Evolutionary conservation across 495 filamentous ascomycete species (phyloP), one percentile per base, ranked within the genome.

Genomic region (Alectoria sarmentosa): DNA sequence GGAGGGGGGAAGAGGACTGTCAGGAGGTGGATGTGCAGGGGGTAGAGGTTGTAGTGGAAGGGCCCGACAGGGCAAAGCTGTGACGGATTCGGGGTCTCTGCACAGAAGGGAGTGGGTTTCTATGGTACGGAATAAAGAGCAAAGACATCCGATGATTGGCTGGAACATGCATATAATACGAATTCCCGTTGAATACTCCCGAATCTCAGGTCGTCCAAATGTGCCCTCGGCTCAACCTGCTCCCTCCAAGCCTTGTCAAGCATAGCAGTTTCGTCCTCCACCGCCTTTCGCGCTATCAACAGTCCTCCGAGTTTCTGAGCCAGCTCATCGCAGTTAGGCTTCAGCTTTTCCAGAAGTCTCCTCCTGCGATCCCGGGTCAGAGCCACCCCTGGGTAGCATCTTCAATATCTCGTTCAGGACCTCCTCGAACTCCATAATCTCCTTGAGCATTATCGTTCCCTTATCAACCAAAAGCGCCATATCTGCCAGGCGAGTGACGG

Each of bases 1-100:
- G 90, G 7, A 88, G 92, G 42, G 84, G 75, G 17, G 78, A 84
- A 3, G 94, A 98, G 78, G 94, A 98, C 76, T 94, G 90, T 69
- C 90, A 98, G 78, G 92, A 96, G 78, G 85, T 90, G 6, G 78
- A 67, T n/a, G 34, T 71, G 17, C 37, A 57, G 32, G 54, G 23
- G 54, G 62, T 54, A 1, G 39, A 57, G n/a, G 62, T 37, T 2
- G 39, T 64, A 32, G 21, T 37, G 14, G 54, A 37, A 8, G 6
- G n/a, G 13, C 8, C 5, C 26, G 52, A 42, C 37, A 42, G 42
- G 52, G 38, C 34, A 8, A 64, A 44, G 39, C 6, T 55, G 28
- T 55, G 52, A 55, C 7, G 30, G 26, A 13, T 2, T 10, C n/a
- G 1, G 28, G 30, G 26, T 8, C 26, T 19, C 14, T 15, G 1